A percentile compares a stretch with the other conserved stretches of the same genome.
Evolutionary conservation across 2,329 filamentous ascomycete genomes (phyloP).

Genomic region (Xylaria sp.): DNA sequence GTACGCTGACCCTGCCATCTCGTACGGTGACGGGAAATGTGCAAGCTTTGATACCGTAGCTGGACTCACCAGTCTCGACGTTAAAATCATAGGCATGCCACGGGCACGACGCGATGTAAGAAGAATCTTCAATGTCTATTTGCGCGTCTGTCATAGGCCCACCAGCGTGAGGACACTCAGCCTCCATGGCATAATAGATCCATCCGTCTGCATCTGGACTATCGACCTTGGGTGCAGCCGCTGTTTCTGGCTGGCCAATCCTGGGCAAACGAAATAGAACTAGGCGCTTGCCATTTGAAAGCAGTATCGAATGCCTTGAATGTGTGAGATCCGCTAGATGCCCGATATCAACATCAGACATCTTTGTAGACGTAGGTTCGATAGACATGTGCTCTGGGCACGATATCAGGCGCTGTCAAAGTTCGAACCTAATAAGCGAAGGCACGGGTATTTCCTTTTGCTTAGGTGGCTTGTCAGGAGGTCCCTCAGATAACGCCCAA

Average conservation of each 20-base stretch:
- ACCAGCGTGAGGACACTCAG: slow-evolving; percentile 50
- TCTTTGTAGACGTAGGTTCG: slow-evolving; percentile 12
- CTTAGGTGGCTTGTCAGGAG: not conserved
- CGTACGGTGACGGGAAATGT: slow-evolving; percentile 46
- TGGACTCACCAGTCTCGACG: slow-evolving; percentile 51
- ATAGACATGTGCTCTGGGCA: not conserved
- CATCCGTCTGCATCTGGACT: slow-evolving; percentile 43
- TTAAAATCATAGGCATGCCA: slow-evolving; percentile 55
- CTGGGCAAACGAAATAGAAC: slow-evolving; percentile 48
- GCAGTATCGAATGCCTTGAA: slow-evolving; percentile 45
- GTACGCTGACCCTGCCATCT: slow-evolving; percentile 40
- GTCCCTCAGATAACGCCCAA: not conserved
- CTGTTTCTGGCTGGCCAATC: slow-evolving; percentile 38
- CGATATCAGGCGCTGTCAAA: too few relatives aligned
- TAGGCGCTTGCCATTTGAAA: slow-evolving; percentile 48
- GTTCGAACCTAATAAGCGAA: not conserved
- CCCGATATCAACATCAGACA: slow-evolving; percentile 36
- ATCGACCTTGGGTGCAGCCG: slow-evolving; percentile 33
- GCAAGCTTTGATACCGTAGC: slow-evolving; percentile 49
- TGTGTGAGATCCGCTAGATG: slow-evolving; percentile 39
- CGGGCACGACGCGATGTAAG: slow-evolving; percentile 49
- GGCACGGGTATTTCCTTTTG: not conserved
- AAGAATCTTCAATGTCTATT: slow-evolving; percentile 51
- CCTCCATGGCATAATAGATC: slow-evolving; percentile 52
- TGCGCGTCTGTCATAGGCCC: slow-evolving; percentile 49